A percentile compares a stretch with the other conserved stretches of the same genome.
Evolutionary conservation across 139 green algal genomes (phyloP).

Genomic region (Coelastrella sp.): DNA sequence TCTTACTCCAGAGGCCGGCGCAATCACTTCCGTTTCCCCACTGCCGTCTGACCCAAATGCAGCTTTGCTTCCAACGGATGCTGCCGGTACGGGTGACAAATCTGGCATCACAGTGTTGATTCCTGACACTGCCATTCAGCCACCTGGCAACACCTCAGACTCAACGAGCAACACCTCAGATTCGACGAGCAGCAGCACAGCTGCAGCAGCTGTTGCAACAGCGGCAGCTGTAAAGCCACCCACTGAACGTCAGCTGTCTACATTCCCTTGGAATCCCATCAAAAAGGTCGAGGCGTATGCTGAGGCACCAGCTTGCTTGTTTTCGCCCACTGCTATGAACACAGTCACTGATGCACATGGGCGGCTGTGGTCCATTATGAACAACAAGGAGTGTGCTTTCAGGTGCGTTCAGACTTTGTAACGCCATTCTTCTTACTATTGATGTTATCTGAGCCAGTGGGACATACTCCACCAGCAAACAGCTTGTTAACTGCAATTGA

Average conservation of each 20-base stretch:
- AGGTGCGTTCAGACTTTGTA: background rate
- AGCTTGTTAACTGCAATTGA: too few species aligned
- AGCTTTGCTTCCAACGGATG: background rate
- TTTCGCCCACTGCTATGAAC: background rate
- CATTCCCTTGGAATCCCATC: constrained; percentile 3
- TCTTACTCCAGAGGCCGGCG: background rate
- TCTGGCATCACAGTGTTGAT: too few species aligned
- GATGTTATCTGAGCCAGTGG: background rate
- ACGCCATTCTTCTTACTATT: background rate
- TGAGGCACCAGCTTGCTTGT: background rate
- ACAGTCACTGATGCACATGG: background rate
- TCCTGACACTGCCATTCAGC: too few species aligned
- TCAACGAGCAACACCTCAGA: background rate
- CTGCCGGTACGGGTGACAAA: background rate
- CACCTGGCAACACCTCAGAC: background rate
- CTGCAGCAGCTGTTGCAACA: background rate
- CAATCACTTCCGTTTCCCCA: background rate
- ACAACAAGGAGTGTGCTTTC: constrained; percentile 22
- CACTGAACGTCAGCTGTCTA: constrained; percentile 25
- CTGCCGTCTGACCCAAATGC: background rate
- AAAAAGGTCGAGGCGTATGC: background rate
- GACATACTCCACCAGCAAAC: too few species aligned
- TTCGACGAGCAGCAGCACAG: background rate
- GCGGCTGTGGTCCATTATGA: background rate
- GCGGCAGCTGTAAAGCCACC: background rate